Evolutionary conservation across 305 asterid genomes (phyloP).

Genomic region (Fraxinus sp.): DNA sequence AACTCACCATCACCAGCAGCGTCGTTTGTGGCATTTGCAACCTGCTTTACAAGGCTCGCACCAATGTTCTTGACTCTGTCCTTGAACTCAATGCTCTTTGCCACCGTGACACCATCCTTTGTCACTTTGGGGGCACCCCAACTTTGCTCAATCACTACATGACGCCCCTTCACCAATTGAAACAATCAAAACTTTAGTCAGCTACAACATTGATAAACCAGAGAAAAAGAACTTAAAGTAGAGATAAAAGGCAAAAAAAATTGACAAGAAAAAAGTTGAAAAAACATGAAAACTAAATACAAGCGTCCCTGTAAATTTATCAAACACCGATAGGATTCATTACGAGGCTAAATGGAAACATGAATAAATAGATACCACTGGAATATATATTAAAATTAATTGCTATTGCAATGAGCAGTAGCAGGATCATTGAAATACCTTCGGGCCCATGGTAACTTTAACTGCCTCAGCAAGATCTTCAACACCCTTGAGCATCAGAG

Average conservation of each 20-base stretch:
- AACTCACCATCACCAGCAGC: conserved; percentile 71
- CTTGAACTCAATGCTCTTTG: conserved; percentile 58
- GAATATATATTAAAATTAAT: not conserved
- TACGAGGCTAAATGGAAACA: not conserved
- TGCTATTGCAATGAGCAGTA: not conserved
- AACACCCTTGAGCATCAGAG: conserved; percentile 50
- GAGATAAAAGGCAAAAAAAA: not conserved
- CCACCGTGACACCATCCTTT: conserved; percentile 71
- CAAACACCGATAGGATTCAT: not conserved
- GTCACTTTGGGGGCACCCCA: conserved; percentile 75
- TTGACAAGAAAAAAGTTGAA: not conserved
- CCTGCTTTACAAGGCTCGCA: conserved; percentile 72
- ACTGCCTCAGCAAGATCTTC: conserved; percentile 60
- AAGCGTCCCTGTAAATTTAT: not conserved
- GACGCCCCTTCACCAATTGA: conserved; percentile 47
- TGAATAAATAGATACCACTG: not conserved
- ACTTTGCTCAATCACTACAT: conserved; percentile 67
- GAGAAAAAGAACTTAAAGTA: not conserved
- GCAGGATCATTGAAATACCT: conserved; percentile 23
- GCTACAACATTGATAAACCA: not conserved
- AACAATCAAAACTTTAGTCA: not conserved
- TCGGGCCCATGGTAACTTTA: conserved; percentile 60
- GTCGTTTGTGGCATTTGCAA: conserved; percentile 71
- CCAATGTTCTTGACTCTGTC: conserved; percentile 60
- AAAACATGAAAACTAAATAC: not conserved